These are phyloP conservation scores for Colletotrichum viniferum DNA, from an alignment of 2,329 filamentous ascomycete genomes.

Conservation along the genomic window DNA sequence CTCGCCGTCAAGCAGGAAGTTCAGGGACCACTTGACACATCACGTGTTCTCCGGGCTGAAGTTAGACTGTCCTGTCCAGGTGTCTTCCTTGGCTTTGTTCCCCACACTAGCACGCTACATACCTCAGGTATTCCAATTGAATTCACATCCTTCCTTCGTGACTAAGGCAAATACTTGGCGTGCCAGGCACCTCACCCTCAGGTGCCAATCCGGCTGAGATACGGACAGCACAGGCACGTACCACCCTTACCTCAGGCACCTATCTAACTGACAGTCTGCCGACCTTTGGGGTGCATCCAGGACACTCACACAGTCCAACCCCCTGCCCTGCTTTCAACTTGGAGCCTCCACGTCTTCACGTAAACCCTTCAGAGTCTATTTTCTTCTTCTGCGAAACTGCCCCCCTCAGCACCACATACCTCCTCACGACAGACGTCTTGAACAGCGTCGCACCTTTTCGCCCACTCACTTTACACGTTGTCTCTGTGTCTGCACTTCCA, in stretches of 20 bases:
- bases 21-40: neutral
- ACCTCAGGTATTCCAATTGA: neutral
- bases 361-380: slow-evolving; percentile 5
- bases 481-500: neutral
- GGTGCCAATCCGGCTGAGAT: neutral
- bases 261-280: neutral
- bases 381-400: slow-evolving; percentile 9
- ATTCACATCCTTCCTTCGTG: neutral
- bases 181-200: neutral
- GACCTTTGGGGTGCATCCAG: neutral
- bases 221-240: neutral
- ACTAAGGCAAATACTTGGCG: neutral
- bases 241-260: neutral
- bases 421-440: neutral
- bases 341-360: slow-evolving; percentile 19
- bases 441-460: neutral
- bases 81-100: neutral
- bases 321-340: slow-evolving; percentile 10
- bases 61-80: too few species aligned
- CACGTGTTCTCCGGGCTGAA: neutral
- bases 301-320: neutral
- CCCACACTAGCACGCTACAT: neutral
- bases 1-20: neutral
- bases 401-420: neutral
- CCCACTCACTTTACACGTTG: neutral